phyloP scores from a whole-genome alignment of 169 alveolate species.

The Cryptosporidium ubiquitum region DNA sequence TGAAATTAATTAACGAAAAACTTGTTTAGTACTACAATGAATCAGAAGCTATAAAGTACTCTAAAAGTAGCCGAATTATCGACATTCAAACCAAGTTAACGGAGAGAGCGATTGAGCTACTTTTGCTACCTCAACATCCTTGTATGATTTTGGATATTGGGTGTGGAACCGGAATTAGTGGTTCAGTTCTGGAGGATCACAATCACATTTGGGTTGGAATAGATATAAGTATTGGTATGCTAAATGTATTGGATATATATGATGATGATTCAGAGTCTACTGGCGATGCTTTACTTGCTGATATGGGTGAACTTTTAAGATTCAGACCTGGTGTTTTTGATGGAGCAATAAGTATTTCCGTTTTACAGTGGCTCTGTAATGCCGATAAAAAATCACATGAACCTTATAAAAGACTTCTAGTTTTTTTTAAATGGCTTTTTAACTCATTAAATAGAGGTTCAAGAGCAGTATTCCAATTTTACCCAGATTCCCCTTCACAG shows the following conservation, averaged over 20 bases:
- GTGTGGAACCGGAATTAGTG: conserved; percentile 97
- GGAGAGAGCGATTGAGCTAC: conserved; percentile 90
- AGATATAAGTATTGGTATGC: conserved; percentile 94
- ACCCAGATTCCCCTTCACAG: conserved; percentile 95
- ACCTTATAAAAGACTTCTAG: conserved; percentile 89
- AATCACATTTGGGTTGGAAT: conserved; percentile 95
- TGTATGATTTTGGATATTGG: conserved; percentile 94
- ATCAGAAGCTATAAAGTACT: conserved; percentile 91
- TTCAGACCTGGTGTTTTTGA: conserved; percentile 92
- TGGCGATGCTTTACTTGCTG: conserved; percentile 92
- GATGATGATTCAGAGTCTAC: conserved; percentile 81
- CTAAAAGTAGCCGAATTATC: conserved; percentile 89
- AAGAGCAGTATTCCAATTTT: conserved; percentile 94
- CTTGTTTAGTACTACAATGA: conserved; percentile 85
- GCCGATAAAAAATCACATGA: conserved; percentile 91
- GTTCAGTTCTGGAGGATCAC: conserved; percentile 89
- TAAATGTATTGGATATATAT: conserved; percentile 84
- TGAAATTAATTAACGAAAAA: neutral
- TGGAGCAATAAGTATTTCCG: conserved; percentile 93
- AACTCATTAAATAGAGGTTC: conserved; percentile 88
- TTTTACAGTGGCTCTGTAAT: conserved; percentile 95
- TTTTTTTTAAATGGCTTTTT: conserved; percentile 91
- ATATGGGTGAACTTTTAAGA: conserved; percentile 92
- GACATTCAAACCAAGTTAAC: conserved; percentile 93
- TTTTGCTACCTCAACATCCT: conserved; percentile 86